Base-by-base conservation (phyloP, 1,284 basidiomycete species). In the Pyrrhoderma noxium region DNA sequence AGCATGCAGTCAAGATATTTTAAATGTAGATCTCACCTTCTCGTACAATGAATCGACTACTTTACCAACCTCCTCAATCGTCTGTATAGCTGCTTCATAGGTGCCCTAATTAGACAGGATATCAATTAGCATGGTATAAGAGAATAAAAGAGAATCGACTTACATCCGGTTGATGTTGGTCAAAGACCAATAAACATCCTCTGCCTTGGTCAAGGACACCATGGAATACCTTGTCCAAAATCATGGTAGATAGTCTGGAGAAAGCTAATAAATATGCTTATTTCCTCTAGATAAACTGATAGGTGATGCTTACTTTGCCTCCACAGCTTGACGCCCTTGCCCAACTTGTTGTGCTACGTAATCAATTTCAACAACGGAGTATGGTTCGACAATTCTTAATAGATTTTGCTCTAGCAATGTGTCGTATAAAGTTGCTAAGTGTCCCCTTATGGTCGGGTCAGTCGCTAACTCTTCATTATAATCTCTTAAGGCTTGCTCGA, bases 361-460 rank as follows among this genome's bases (percentile, higher is more conserved):
- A 40, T 84, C 82, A 25, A 99, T 79, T 69, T 99, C 93, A 16
- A 99, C 89, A 7, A 89, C 77, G 14, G 85, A 90, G 67, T 96
- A 98, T 0, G 94, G 95, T 69, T 98, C 95, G 44, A 97, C 91
- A 56, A 98, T 93, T 22, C 93, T 78, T 38, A 97, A 72, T 18
- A 98, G 72, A 63, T 99, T 98, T 67, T 98, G 94, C 67, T 98
- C 92, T 11, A 98, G 79, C 2, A 98, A 74, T 1, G 93, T 96
- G 65, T 98, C 95, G 68, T 96, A 99, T 27, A 99, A 70, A 8
- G 90, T 85, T 0, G 92, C 82, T 14, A 99, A 82, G 64, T 98
- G 95, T 16, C 91, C 91, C 47, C 92, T 85, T 64, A 98, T 95
- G 3, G 95, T 93, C 1, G 88, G 86, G 66, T 97, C 94, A 40